These are phyloP conservation scores for Exophiala bonariae DNA, from an alignment of 2,329 filamentous ascomycete genomes.

Conservation along the genomic window DNA sequence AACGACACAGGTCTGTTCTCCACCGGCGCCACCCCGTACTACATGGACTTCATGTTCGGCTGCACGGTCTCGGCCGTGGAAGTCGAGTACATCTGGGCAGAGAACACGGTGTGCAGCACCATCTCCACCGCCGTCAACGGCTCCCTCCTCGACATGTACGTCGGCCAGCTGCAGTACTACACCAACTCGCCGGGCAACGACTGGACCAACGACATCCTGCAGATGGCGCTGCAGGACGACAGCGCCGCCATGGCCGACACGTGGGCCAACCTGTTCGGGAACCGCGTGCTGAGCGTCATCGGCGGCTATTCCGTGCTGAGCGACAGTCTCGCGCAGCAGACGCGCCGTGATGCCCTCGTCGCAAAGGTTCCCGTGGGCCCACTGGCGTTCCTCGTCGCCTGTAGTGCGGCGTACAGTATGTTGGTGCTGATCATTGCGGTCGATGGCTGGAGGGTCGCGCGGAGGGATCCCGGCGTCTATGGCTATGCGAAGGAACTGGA, in stretches of 20 bases:
- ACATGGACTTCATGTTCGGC: too few relatives aligned
- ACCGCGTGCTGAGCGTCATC: not conserved
- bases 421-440: too few relatives aligned
- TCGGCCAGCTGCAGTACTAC: conserved; percentile 17
- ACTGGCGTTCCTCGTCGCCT: not conserved
- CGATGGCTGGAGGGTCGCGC: too few relatives aligned
- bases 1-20: not conserved
- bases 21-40: not conserved
- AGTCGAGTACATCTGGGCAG: too few relatives aligned
- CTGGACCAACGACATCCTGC: conserved; percentile 1
- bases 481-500: too few relatives aligned
- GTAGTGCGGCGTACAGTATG: too few relatives aligned
- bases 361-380: not conserved
- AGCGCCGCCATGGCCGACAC: not conserved
- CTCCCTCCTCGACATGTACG: not conserved
- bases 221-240: not conserved
- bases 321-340: not conserved
- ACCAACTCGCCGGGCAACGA: conserved; percentile 4
- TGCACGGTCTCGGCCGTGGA: too few relatives aligned
- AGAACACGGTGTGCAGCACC: not conserved
- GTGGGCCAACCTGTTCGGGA: not conserved
- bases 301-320: not conserved
- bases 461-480: too few relatives aligned
- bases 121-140: not conserved
- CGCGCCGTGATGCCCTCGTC: not conserved